Evolutionary conservation across 116 monocot species (phyloP).

Genomic region (Cymodocea nodosa): DNA sequence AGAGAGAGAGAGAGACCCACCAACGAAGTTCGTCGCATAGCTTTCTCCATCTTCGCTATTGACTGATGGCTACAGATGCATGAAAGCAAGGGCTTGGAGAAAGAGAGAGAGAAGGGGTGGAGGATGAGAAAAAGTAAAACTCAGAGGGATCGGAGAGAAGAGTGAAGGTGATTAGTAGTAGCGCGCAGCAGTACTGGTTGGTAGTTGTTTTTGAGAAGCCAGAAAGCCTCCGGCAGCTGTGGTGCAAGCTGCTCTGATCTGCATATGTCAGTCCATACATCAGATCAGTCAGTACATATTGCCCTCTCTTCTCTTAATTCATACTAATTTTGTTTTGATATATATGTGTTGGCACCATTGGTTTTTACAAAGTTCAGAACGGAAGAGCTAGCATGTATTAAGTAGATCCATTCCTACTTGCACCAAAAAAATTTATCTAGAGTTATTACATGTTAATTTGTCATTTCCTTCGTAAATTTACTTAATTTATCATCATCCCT

Average conservation of each 20-base stretch:
- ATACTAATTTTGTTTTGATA: no score
- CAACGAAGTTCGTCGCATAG: slow-evolving; percentile 6
- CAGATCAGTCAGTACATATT: slow-evolving; percentile 4
- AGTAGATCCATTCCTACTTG: background rate
- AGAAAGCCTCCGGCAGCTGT: slow-evolving; percentile 10
- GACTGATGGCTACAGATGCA: slow-evolving; percentile 16
- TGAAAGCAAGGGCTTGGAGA: slow-evolving; percentile 2
- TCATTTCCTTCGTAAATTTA: no score
- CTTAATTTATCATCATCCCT: no score
- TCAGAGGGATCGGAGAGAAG: background rate
- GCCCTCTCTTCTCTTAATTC: background rate
- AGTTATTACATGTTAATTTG: no score
- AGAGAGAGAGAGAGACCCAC: slow-evolving; percentile 3
- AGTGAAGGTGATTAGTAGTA: slow-evolving; percentile 1
- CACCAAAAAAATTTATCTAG: no score
- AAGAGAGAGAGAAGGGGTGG: slow-evolving; percentile 14
- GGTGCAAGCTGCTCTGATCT: background rate
- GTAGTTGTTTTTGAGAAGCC: slow-evolving; percentile 19
- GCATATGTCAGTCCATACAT: slow-evolving; percentile 1
- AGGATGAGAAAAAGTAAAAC: background rate
- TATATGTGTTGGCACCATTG: no score
- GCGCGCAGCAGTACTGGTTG: slow-evolving; percentile 12
- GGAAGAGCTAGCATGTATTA: no score
- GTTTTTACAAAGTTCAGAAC: no score
- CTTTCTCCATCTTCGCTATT: slow-evolving; percentile 8